Conservation (phyloP, 1,284 basidiomycete species). For the Lentinula novae-zelandiae region DNA sequence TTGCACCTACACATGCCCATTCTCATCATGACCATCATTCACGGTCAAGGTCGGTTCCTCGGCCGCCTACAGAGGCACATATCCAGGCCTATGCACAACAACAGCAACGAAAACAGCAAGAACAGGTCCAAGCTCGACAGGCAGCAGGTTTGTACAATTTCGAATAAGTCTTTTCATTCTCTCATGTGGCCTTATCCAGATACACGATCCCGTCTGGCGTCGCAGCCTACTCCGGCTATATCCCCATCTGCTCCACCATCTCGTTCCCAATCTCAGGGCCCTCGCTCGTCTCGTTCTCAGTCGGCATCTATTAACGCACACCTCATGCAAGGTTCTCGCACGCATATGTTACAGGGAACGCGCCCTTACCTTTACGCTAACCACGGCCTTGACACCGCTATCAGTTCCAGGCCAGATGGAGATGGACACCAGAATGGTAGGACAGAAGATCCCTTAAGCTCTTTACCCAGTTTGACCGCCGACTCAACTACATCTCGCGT, state of each 20-base stretch:
- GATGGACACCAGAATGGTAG: too few species aligned
- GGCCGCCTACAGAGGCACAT: conserved; percentile 2
- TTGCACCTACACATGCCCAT: background rate
- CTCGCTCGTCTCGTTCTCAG: background rate
- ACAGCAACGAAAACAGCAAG: background rate
- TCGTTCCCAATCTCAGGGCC: background rate
- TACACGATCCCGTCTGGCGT: background rate
- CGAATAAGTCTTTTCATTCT: too few species aligned
- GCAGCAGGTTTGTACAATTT: background rate
- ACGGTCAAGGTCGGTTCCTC: background rate
- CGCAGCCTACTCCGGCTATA: background rate
- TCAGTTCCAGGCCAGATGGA: background rate
- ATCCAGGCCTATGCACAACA: background rate
- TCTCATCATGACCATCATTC: background rate
- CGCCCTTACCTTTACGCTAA: background rate
- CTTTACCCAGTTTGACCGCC: background rate
- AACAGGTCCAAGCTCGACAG: background rate
- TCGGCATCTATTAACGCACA: background rate
- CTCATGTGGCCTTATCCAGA: background rate
- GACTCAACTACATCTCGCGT: background rate
- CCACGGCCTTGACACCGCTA: background rate
- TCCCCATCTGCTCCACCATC: background rate
- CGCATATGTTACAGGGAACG: background rate
- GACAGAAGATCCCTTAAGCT: background rate
- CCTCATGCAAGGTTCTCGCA: background rate